Percentiles rank a stretch among this genome's conserved stretches.
These are phyloP conservation scores for Epicoccum sorghinum DNA, from an alignment of 2,329 filamentous ascomycete species.

Conservation along the genomic window DNA sequence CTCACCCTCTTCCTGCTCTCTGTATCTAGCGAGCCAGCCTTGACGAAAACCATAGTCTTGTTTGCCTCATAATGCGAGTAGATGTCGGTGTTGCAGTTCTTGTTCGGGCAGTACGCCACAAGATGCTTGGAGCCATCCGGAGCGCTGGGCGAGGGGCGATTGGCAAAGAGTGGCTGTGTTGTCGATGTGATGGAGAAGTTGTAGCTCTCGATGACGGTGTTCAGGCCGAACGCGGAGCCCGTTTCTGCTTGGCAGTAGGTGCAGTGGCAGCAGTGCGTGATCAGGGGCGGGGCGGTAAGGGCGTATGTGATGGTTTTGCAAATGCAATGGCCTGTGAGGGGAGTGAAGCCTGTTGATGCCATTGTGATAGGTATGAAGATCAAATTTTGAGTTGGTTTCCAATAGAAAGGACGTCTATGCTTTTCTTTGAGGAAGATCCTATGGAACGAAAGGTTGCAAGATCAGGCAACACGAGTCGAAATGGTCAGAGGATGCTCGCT, in stretches of 20 bases:
- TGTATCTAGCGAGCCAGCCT: constrained; percentile 54
- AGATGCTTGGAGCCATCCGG: constrained; percentile 49
- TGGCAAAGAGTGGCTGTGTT: constrained; percentile 30
- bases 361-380: neutral
- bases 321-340: constrained; percentile 29
- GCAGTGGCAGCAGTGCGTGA: constrained; percentile 58
- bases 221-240: constrained; percentile 49
- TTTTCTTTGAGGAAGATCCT: too few relatives aligned
- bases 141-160: constrained; percentile 51
- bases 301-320: constrained; percentile 38
- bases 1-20: constrained; percentile 40
- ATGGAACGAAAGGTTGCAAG: too few relatives aligned
- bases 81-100: constrained; percentile 49
- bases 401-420: too few relatives aligned
- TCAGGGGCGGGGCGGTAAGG: constrained; percentile 36
- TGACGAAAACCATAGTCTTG: constrained; percentile 45
- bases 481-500: too few relatives aligned
- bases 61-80: constrained; percentile 52
- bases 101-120: constrained; percentile 49
- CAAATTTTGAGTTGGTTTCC: neutral
- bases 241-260: constrained; percentile 55
- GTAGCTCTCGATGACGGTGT: constrained; percentile 52
- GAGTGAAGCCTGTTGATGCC: neutral
- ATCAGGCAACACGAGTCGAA: too few relatives aligned
- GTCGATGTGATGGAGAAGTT: constrained; percentile 41